These are phyloP conservation scores for Aciculosporium take DNA, from an alignment of 2,329 filamentous ascomycete species.

Conservation along the genomic window DNA sequence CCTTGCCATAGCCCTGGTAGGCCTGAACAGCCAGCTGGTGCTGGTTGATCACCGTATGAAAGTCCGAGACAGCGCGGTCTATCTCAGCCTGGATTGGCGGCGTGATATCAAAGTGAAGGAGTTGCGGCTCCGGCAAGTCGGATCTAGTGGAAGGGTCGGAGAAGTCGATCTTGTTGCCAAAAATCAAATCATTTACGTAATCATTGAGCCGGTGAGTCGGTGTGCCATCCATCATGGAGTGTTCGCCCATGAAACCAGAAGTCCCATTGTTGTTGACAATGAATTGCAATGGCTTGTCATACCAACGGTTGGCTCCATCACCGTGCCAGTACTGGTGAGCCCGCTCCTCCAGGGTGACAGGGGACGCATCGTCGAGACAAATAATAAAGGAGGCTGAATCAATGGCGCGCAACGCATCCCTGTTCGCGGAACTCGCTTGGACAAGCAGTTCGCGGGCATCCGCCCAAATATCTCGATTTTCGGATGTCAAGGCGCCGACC, in stretches of 20 bases:
- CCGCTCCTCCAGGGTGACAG: constrained; percentile 89
- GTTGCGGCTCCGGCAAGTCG: constrained; percentile 65
- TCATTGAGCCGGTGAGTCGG: constrained; percentile 95
- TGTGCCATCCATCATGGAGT: constrained; percentile 99
- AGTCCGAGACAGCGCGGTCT: constrained; percentile 63
- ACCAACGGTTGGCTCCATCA: constrained; percentile 91
- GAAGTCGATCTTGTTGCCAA: constrained; percentile 88
- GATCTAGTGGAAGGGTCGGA: constrained; percentile 65
- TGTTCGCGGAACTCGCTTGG: constrained; percentile 64
- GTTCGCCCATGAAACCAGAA: constrained; percentile 93
- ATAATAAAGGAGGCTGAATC: constrained; percentile 84
- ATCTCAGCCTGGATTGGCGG: constrained; percentile 64
- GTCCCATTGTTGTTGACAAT: constrained; percentile 97
- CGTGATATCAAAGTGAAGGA: constrained; percentile 66
- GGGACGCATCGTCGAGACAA: constrained; percentile 82
- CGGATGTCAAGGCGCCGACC: constrained; percentile 73
- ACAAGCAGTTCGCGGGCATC: constrained; percentile 68
- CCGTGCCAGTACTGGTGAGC: constrained; percentile 97
- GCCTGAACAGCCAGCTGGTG: constrained; percentile 90
- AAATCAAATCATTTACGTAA: constrained; percentile 81
- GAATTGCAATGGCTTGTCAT: constrained; percentile 95
- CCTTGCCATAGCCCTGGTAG: constrained; percentile 96
- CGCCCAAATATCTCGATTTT: constrained; percentile 89
- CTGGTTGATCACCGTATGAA: constrained; percentile 63
- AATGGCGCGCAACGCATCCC: constrained; percentile 61